Evolutionary conservation across 768 basidiomycete genomes (phyloP), one percentile per base, ranked within the genome.

Genomic region (Lenzites betulinus): DNA sequence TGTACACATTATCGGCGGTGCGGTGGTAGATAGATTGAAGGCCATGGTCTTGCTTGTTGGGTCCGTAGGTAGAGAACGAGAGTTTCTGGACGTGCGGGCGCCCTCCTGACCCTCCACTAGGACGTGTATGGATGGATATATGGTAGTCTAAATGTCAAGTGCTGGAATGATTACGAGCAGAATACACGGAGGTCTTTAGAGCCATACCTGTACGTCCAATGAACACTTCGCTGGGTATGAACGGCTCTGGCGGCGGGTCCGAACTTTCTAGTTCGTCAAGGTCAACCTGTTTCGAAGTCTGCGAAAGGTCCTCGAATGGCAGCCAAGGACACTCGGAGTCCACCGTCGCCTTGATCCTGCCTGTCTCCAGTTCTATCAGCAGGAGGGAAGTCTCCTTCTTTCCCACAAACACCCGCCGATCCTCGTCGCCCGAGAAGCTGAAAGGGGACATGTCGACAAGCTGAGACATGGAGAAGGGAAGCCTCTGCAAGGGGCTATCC

Each of bases 391-490:
- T 95, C 72, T 95, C 90, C 75, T 97, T 97, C 71, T 85, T 84
- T 9, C 95, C 96, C 2, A 95, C 88, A 70, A 99, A 99, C 20
- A 92, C 80, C 38, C 90, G 83, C 11, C 77, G 78, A 50, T 86
- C 84, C 2, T 86, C 81, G 35, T 85, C 85, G 22, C 81, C 82
- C 16, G 80, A 71, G 72, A 96, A 95, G 20, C 88, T 92, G 49
- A 95, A 87, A 0, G 89, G 88, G 1, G 85, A 94, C 73, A 92
- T 77, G 65, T 96, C 92, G 68, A 98, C 94, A 64, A 99, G 83
- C 71, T 98, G 91, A 1, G 92, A 78, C 84, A 98, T 93, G 51
- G 94, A 87, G 64, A 97, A 84, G 1, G 95, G 93, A 63, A 99
- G 89, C 49, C 90, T 92, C 68, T 94, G 88, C 42, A 98, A 81